These are phyloP conservation scores for Pestalotiopsis sp. DNA, from an alignment of 2,329 filamentous ascomycete genomes.

Conservation along the genomic window DNA sequence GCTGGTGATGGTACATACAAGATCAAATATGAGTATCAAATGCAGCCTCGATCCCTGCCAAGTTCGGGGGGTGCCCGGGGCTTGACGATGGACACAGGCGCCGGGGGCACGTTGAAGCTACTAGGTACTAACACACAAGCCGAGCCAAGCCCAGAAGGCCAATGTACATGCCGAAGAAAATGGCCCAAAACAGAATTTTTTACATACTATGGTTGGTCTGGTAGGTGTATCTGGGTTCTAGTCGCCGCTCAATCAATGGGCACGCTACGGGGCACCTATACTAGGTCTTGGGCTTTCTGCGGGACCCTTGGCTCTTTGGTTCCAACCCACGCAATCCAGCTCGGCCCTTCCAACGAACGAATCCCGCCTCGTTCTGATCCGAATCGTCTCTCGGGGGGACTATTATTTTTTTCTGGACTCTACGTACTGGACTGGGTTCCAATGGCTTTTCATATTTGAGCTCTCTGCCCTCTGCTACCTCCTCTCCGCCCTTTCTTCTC, in stretches of 20 bases:
- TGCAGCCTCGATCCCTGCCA: background rate
- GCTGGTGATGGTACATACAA: background rate
- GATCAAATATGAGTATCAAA: background rate
- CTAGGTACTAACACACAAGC: background rate
- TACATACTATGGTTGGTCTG: background rate
- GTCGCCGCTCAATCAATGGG: background rate
- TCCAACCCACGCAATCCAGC: background rate
- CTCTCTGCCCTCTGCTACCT: background rate
- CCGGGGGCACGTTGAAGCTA: background rate
- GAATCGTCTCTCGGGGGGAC: background rate
- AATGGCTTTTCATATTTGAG: background rate
- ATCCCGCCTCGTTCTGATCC: background rate
- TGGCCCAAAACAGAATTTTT: background rate
- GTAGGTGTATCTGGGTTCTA: background rate
- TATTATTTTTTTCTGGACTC: background rate
- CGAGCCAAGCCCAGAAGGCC: too few relatives aligned
- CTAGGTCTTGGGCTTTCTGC: background rate
- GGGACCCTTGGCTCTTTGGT: background rate
- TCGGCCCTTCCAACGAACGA: background rate
- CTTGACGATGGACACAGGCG: background rate
- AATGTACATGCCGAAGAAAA: background rate
- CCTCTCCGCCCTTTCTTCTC: background rate
- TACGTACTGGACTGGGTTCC: background rate
- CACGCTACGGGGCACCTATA: background rate
- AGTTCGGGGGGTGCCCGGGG: background rate